phyloP scores from a whole-genome alignment of 2,329 filamentous ascomycete species.

The Colletotrichum godetiae region DNA sequence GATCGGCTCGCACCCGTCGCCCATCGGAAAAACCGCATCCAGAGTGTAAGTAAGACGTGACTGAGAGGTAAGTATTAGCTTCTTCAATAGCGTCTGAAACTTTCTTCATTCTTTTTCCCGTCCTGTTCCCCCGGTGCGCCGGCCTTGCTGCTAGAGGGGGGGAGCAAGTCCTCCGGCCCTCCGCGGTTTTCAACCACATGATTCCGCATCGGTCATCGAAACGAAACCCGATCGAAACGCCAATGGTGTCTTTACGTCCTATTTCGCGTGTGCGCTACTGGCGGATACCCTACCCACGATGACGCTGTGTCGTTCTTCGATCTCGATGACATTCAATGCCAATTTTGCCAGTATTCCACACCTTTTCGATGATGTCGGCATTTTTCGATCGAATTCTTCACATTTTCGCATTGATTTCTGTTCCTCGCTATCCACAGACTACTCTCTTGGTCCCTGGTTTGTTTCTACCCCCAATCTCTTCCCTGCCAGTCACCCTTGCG shows the following conservation, averaged over 20 bases:
- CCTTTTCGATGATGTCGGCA: background rate
- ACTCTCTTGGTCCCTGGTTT: background rate
- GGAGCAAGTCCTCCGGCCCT: background rate
- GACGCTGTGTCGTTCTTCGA: background rate
- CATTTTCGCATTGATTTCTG: background rate
- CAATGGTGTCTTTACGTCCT: background rate
- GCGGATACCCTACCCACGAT: background rate
- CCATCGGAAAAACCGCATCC: background rate
- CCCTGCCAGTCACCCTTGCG: background rate
- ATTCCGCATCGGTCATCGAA: slow-evolving; percentile 19
- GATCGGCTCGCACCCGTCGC: background rate
- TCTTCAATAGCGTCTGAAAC: background rate
- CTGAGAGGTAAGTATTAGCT: background rate
- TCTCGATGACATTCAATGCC: slow-evolving; percentile 27
- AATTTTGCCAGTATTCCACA: background rate
- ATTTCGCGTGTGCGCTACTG: background rate
- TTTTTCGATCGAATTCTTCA: background rate
- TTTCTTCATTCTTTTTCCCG: background rate
- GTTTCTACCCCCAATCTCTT: background rate
- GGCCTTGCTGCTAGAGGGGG: background rate
- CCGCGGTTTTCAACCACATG: background rate
- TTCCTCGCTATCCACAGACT: background rate
- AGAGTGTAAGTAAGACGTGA: background rate
- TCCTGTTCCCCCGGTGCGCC: no score
- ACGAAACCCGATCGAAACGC: slow-evolving; percentile 31